Conservation (phyloP, 441 rosid genomes). For the Viola pubescens region DNA sequence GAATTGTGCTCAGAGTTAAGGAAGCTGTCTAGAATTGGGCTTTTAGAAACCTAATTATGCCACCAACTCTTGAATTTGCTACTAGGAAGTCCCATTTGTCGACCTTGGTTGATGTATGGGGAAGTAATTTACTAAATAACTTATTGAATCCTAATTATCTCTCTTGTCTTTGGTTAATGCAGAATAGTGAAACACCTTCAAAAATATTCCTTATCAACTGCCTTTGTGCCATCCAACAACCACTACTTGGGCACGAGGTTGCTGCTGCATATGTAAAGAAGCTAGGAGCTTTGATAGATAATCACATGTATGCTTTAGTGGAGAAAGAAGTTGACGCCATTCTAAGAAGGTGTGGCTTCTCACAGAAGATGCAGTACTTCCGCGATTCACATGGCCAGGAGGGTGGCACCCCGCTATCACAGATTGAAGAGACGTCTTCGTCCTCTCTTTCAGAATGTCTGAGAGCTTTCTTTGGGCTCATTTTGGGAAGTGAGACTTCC, state of each 20-base stretch:
- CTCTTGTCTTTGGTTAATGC: constrained; percentile 13
- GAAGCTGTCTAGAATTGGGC: neutral
- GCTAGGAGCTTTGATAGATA: constrained; percentile 63
- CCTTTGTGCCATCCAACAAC: constrained; percentile 79
- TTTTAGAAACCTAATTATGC: neutral
- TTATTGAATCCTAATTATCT: constrained; percentile 4
- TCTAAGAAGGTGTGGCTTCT: constrained; percentile 61
- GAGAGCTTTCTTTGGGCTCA: constrained; percentile 75
- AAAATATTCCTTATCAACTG: constrained; percentile 94
- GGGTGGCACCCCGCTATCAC: constrained; percentile 35
- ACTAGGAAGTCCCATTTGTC: neutral
- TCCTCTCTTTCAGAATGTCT: constrained; percentile 61
- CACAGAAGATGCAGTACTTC: constrained; percentile 63
- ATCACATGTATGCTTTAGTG: constrained; percentile 53
- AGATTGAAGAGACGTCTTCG: constrained; percentile 60
- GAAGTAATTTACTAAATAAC: neutral
- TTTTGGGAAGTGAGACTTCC: constrained; percentile 77
- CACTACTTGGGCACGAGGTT: constrained; percentile 58
- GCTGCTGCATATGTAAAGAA: constrained; percentile 69
- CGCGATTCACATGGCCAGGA: constrained; percentile 31
- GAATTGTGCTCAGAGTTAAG: neutral
- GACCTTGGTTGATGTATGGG: neutral
- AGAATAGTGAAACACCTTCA: constrained; percentile 76
- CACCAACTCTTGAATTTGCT: neutral
- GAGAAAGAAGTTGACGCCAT: constrained; percentile 80